These are phyloP conservation scores for Penicillium aurantiogriseum DNA, from an alignment of 2,329 filamentous ascomycete genomes.

Conservation along the genomic window DNA sequence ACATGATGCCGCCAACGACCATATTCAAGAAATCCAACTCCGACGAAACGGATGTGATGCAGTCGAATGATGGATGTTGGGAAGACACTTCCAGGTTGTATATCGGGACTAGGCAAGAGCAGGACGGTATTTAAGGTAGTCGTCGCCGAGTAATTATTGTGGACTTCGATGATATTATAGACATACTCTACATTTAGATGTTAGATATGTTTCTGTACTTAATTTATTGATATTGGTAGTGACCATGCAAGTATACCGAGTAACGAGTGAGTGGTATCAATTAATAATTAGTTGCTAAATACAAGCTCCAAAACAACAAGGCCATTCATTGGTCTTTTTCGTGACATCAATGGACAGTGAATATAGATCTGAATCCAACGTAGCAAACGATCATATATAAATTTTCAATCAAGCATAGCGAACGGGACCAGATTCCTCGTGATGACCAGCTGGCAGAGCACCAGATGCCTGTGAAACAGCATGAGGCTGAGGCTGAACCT, in stretches of 20 bases:
- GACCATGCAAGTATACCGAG: neutral
- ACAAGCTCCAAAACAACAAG: neutral
- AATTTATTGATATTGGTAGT: neutral
- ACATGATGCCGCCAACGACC: neutral
- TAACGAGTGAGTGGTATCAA: neutral
- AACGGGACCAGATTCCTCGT: constrained; percentile 15
- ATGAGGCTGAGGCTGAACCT: neutral
- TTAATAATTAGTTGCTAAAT: constrained; percentile 1
- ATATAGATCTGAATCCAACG: neutral
- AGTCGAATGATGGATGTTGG: neutral
- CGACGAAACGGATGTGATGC: neutral
- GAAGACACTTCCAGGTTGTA: neutral
- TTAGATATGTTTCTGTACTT: neutral
- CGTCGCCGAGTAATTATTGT: neutral
- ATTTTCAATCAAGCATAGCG: neutral
- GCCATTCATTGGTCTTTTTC: neutral
- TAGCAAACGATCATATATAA: neutral
- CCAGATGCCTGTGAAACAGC: constrained; percentile 4
- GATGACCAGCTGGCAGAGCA: neutral
- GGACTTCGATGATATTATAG: no score
- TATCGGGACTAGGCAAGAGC: neutral
- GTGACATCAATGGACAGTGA: neutral
- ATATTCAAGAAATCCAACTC: neutral
- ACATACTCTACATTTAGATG: no score
- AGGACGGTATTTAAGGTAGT: neutral